phyloP scores from a whole-genome alignment of 164 flowering plant genomes.

The Chimonanthus salicifolius region DNA sequence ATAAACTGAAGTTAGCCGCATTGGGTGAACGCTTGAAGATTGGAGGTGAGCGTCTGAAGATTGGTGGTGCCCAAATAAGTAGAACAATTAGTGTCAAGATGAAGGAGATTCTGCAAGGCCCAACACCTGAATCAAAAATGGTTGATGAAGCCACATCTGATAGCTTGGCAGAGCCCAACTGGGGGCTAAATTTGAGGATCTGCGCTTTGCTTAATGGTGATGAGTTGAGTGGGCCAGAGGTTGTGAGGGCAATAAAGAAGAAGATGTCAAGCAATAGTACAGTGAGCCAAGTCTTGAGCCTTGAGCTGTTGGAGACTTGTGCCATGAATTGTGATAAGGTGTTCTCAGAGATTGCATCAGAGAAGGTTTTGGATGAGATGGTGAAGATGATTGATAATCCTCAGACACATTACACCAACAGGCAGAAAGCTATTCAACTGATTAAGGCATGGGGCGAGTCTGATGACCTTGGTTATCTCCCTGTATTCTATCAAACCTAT shows the following conservation, averaged over 20 bases:
- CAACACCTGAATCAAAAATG: slow-evolving; percentile 65
- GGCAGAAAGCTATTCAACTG: slow-evolving; percentile 55
- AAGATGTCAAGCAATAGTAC: slow-evolving; percentile 42
- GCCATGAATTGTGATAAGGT: slow-evolving; percentile 89
- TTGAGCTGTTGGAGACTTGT: slow-evolving; percentile 72
- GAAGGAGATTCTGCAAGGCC: slow-evolving; percentile 65
- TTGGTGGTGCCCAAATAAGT: slow-evolving; percentile 63
- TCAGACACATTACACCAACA: slow-evolving; percentile 30
- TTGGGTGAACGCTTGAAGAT: slow-evolving; percentile 16
- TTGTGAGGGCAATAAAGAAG: slow-evolving; percentile 71
- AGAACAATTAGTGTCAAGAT: slow-evolving; percentile 52
- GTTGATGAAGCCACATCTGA: slow-evolving; percentile 80
- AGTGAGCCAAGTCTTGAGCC: slow-evolving; percentile 43
- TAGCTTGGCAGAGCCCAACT: slow-evolving; percentile 57
- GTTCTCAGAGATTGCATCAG: slow-evolving; percentile 81
- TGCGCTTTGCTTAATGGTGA: slow-evolving; percentile 59
- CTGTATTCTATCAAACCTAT: slow-evolving; percentile 76
- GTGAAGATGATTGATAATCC: slow-evolving; percentile 69
- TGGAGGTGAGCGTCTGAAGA: slow-evolving; percentile 50
- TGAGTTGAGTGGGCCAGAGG: slow-evolving; percentile 62
- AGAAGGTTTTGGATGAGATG: slow-evolving; percentile 90
- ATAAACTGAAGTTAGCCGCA: slow-evolving; percentile 49
- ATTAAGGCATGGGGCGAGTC: slow-evolving; percentile 82
- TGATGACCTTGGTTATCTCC: slow-evolving; percentile 68
- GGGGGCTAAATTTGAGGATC: slow-evolving; percentile 77